These are phyloP conservation scores for Acer saccharum DNA, from an alignment of 345 rosid species.

Conservation along the genomic window DNA sequence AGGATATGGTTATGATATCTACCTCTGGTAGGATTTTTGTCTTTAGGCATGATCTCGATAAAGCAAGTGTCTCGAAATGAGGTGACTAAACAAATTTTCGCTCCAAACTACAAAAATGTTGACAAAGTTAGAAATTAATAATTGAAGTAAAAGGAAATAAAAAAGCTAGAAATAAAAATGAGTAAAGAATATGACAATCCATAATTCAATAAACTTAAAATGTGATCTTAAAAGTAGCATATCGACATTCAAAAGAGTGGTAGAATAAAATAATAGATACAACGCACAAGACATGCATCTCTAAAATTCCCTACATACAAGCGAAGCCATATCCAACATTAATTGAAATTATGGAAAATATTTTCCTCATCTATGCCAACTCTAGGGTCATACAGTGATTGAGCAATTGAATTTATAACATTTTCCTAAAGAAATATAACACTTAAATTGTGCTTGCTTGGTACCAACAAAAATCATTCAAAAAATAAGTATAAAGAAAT, in stretches of 20 bases:
- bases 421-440: background rate
- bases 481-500: background rate
- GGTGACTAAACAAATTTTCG: slow-evolving; percentile 80
- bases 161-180: background rate
- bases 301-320: background rate
- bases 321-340: background rate
- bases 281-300: background rate
- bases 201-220: background rate
- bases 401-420: background rate
- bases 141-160: slow-evolving; percentile 11
- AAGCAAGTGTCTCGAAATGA: slow-evolving; percentile 88
- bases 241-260: background rate
- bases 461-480: background rate
- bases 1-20: slow-evolving; percentile 20
- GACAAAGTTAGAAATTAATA: slow-evolving; percentile 28
- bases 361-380: background rate
- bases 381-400: background rate
- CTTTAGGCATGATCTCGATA: slow-evolving; percentile 82
- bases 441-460: too few species aligned
- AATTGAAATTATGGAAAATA: too few species aligned
- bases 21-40: slow-evolving; percentile 70
- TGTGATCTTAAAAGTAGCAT: background rate
- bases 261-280: background rate
- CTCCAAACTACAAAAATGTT: slow-evolving; percentile 66
- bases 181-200: background rate